Evolutionary conservation across 805 yeast genomes (phyloP), one percentile per base, ranked within the genome.

Genomic region (Metschnikowia sp.): DNA sequence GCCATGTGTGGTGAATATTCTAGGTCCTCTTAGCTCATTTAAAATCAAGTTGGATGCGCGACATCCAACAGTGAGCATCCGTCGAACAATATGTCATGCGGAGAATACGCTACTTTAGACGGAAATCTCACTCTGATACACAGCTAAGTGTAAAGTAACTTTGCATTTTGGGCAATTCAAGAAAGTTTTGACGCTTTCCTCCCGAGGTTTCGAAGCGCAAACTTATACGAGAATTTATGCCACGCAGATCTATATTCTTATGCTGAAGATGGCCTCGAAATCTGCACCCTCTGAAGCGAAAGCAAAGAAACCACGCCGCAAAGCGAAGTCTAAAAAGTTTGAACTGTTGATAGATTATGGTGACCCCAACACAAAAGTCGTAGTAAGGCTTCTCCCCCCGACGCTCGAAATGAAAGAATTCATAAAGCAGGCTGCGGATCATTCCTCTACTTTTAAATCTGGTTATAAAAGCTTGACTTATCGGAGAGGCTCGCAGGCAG

Each of bases 301-400:
- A 38, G 32, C 40, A 26, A 44, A 38, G 29, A 40, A 31, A 26
- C 18, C 34, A 13, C 42, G 36, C 12, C 42, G 33, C 36, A 40
- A n/a, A 35, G 32, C 39, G 10, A 39, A 41, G 39, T 34, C 9
- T 15, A 38, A 18, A 13, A 37, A 18, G 4, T 19, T 11, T 28
- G 33, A 34, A 10, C 44, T 36, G 44, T 36, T 47, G 39, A 43
- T 52, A 30, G 49, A 48, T 2, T 54, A 50, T 32, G 58, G 54
- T 31, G 41, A 49, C n/a, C 59, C 59, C 3, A 52, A 48, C 13
- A 30, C 49, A 12, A 51, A 49, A n/a, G 52, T 55, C 40, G 46
- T 46, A 19, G 51, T 57, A 13, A 45, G 58, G 34, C 38, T 62
- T 39, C 47, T 62, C 40, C 52, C 77, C 66, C 42, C 65, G 8